phyloP scores from a whole-genome alignment of 2,329 filamentous ascomycete genomes.

The Cercospora sesami region DNA sequence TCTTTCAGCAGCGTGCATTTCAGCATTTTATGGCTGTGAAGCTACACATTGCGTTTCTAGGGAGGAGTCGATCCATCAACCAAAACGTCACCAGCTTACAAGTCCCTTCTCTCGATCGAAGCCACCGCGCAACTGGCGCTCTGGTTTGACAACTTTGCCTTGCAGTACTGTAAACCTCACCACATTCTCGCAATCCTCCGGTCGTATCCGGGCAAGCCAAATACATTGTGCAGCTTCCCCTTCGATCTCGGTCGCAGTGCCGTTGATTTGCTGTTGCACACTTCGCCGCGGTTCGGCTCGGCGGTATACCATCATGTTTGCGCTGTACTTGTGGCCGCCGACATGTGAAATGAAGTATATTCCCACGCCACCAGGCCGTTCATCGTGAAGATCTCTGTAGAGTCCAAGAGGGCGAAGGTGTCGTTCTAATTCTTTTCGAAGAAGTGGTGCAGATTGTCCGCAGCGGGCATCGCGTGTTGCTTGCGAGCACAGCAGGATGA shows the following conservation, averaged over 20 bases:
- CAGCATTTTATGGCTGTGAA: not conserved
- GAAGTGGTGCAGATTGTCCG: constrained; percentile 85
- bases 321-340: constrained; percentile 93
- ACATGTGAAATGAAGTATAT: constrained; percentile 97
- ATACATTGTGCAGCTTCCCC: constrained; percentile 76
- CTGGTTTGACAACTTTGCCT: constrained; percentile 91
- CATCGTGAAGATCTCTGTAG: constrained; percentile 83
- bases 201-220: constrained; percentile 81
- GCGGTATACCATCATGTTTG: constrained; percentile 91
- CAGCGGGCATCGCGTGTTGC: constrained; percentile 92
- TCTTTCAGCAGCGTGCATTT: not conserved
- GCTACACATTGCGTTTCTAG: not conserved
- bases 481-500: constrained; percentile 93
- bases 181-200: constrained; percentile 91
- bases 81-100: constrained; percentile 72
- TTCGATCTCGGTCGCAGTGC: constrained; percentile 44
- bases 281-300: constrained; percentile 44
- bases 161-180: constrained; percentile 85
- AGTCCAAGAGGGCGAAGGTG: constrained; percentile 82
- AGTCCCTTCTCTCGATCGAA: constrained; percentile 81
- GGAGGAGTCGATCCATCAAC: not conserved
- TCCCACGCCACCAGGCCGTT: constrained; percentile 85
- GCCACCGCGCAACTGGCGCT: constrained; percentile 78
- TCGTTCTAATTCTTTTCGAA: constrained; percentile 85
- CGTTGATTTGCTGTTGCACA: constrained; percentile 35